A percentile compares a stretch with the other conserved stretches of the same genome.
Conservation (phyloP, 305 asterid genomes). For the Fraxinus albicans region DNA sequence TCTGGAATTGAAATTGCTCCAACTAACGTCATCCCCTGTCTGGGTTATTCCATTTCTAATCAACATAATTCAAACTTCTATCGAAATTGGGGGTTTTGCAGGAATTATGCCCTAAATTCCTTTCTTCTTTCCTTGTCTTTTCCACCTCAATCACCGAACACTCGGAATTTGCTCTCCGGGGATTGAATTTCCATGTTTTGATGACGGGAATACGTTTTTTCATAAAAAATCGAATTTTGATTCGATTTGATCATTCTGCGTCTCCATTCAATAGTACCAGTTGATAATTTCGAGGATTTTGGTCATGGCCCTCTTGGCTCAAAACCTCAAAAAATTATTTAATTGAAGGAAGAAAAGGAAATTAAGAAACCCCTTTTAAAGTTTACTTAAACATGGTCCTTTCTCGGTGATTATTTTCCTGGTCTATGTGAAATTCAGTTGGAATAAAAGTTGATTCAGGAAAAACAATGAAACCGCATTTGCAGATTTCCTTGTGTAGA, state of each 20-base stretch:
- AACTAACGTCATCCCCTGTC: neutral
- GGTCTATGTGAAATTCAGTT: neutral
- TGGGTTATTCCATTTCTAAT: neutral
- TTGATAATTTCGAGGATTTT: neutral
- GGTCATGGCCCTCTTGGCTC: neutral
- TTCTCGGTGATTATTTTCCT: neutral
- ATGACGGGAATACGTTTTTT: neutral
- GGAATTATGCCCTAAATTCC: neutral
- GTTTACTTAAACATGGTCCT: neutral
- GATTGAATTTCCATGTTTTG: neutral
- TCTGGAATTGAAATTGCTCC: neutral
- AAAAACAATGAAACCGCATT: neutral
- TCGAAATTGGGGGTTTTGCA: neutral
- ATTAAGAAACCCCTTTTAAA: neutral
- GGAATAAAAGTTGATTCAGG: neutral
- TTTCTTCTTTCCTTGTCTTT: neutral
- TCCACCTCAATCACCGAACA: neutral
- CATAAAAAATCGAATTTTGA: neutral
- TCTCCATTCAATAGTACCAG: neutral
- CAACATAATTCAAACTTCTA: neutral
- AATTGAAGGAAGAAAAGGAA: neutral
- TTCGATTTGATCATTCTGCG: neutral
- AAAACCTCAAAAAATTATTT: neutral
- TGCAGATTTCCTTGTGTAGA: neutral
- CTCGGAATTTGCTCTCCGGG: neutral